These are phyloP conservation scores for Globisporangium recalcitrans DNA, from an alignment of 352 stramenopile species.

Conservation along the genomic window DNA sequence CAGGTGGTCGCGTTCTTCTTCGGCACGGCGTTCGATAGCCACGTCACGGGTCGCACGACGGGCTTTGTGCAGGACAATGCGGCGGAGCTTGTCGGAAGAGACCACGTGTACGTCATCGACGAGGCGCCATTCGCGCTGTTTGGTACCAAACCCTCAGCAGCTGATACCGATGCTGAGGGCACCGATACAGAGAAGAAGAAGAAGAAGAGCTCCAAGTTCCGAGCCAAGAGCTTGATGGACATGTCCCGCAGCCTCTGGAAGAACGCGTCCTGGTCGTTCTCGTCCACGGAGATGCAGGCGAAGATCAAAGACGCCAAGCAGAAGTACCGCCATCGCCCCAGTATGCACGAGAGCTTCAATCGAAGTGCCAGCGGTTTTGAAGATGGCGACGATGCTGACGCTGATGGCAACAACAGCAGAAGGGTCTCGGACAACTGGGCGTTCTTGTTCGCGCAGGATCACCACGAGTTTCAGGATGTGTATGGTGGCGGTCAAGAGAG, in stretches of 20 bases:
- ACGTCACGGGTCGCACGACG: constrained; percentile 12
- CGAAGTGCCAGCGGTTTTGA: background rate
- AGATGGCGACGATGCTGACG: no score
- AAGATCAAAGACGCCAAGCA: constrained; percentile 13
- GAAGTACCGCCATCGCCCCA: constrained; percentile 4
- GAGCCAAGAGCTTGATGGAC: constrained; percentile 5
- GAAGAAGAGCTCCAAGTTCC: background rate
- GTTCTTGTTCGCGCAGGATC: constrained; percentile 4
- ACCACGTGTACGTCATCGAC: constrained; percentile 14
- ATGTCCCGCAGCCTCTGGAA: constrained; percentile 11
- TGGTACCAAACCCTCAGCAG: background rate
- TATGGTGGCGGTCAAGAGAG: background rate
- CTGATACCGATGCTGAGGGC: background rate
- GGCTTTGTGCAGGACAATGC: constrained; percentile 9
- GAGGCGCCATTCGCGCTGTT: constrained; percentile 1
- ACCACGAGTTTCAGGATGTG: background rate
- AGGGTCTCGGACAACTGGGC: constrained; percentile 6
- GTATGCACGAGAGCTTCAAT: background rate
- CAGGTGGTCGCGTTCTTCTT: constrained; percentile 24
- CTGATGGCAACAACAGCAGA: background rate
- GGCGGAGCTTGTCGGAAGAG: constrained; percentile 12
- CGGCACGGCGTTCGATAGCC: constrained; percentile 10
- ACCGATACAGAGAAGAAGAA: background rate
- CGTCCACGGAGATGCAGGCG: constrained; percentile 6
- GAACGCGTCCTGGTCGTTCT: constrained; percentile 18